Evolutionary conservation across 2,329 filamentous ascomycete genomes (phyloP).

Genomic region (Taxawa tesnikishii): DNA sequence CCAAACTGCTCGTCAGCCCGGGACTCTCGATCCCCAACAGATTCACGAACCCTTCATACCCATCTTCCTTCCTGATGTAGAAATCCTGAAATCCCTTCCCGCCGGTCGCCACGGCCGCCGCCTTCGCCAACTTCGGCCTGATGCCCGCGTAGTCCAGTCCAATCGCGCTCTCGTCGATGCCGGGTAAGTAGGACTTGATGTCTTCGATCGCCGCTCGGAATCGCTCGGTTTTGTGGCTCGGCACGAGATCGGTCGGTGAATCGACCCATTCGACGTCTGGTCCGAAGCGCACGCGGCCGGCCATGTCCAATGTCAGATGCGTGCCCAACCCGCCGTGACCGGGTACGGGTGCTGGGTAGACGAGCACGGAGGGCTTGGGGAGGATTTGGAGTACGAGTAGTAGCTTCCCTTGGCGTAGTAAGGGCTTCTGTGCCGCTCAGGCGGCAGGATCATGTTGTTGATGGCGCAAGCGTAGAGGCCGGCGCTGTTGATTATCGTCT

Average conservation of each 20-base stretch:
- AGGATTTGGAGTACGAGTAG: slow-evolving; percentile 63
- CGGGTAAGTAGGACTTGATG: slow-evolving; percentile 69
- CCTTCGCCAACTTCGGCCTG: slow-evolving; percentile 63
- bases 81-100: slow-evolving; percentile 79
- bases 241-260: slow-evolving; percentile 50
- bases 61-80: slow-evolving; percentile 63
- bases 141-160: slow-evolving; percentile 83
- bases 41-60: slow-evolving; percentile 75
- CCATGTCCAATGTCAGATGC: slow-evolving; percentile 83
- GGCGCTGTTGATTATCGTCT: slow-evolving; percentile 73
- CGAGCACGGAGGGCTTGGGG: slow-evolving; percentile 57
- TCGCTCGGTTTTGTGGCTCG: slow-evolving; percentile 47
- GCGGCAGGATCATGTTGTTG: slow-evolving; percentile 68
- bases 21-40: slow-evolving; percentile 88
- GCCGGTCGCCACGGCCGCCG: slow-evolving; percentile 46
- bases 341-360: slow-evolving; percentile 79
- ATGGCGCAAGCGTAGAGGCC: slow-evolving; percentile 66
- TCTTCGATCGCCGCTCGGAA: slow-evolving; percentile 57
- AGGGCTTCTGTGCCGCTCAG: slow-evolving; percentile 42
- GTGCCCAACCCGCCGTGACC: slow-evolving; percentile 80
- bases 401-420: slow-evolving; percentile 94
- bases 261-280: slow-evolving; percentile 93
- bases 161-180: slow-evolving; percentile 53
- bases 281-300: slow-evolving; percentile 75
- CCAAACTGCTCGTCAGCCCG: slow-evolving; percentile 74